Evolutionary conservation across 2,329 filamentous ascomycete species (phyloP).

Genomic region (Dendrostoma leiphaemia): DNA sequence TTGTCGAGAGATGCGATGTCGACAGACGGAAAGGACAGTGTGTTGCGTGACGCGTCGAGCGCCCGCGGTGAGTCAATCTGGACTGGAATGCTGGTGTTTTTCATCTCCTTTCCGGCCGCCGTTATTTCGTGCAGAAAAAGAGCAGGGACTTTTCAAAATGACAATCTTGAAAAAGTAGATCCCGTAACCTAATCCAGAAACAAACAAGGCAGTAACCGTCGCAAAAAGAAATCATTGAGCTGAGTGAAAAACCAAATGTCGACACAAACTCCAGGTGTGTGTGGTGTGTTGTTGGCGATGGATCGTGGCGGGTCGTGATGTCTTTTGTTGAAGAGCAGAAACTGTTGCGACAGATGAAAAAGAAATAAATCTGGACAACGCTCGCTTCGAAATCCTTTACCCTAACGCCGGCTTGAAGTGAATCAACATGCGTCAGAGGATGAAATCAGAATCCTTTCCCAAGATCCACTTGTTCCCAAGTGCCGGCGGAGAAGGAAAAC

Average conservation of each 20-base stretch:
- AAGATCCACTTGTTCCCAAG: constrained; percentile 8
- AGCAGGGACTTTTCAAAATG: constrained; percentile 6
- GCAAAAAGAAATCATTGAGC: constrained; percentile 22
- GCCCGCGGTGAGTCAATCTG: constrained; percentile 8
- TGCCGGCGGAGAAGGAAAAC: constrained; percentile 5
- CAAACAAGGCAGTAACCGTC: constrained; percentile 14
- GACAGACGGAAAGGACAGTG: constrained; percentile 20
- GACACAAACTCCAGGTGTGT: constrained; percentile 22
- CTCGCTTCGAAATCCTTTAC: constrained; percentile 3
- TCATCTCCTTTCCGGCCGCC: constrained; percentile 18
- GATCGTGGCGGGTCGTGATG: constrained; percentile 11
- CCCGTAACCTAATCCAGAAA: constrained; percentile 2
- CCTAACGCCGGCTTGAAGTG: constrained; percentile 9
- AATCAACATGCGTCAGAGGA: constrained; percentile 9
- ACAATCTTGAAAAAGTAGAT: constrained; percentile 7
- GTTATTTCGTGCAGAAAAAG: constrained; percentile 9
- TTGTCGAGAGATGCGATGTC: constrained; percentile 21
- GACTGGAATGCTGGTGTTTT: constrained; percentile 12
- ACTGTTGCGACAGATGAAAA: constrained; percentile 7
- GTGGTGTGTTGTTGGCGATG: constrained; percentile 20
- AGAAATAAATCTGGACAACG: constrained; percentile 1
- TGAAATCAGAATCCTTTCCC: constrained; percentile 6
- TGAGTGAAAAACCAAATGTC: constrained; percentile 21
- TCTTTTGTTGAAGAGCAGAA: constrained; percentile 5
- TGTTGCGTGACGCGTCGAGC: constrained; percentile 4